phyloP scores from a whole-genome alignment of 192 early-diverging fungal species.

The Coemansia sp. region DNA sequence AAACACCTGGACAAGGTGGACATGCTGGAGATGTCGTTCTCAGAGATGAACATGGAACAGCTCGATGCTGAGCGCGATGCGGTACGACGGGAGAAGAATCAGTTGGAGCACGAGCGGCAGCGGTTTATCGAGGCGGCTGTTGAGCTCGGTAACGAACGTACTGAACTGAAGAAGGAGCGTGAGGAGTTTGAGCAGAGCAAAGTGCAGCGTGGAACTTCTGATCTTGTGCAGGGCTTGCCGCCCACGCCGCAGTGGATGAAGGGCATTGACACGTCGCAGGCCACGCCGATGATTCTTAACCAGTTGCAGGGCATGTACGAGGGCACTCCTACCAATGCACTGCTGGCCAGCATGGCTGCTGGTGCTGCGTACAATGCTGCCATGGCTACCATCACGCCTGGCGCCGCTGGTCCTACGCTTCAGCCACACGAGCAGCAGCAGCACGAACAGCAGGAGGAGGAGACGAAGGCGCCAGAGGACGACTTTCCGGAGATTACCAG shows the following conservation, averaged over 20 bases:
- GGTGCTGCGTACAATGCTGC: constrained; percentile 19
- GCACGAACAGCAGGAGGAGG: background rate
- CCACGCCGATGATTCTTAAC: constrained; percentile 38
- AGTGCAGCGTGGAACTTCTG: constrained; percentile 10
- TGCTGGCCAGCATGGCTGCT: constrained; percentile 37
- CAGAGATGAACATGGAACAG: constrained; percentile 50
- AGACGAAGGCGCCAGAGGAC: constrained; percentile 11
- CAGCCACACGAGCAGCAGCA: background rate
- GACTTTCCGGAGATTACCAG: constrained; percentile 23
- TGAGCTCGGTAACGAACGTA: constrained; percentile 66
- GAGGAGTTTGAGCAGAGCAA: constrained; percentile 25
- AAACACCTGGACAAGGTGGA: constrained; percentile 9
- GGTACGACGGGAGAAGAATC: constrained; percentile 50
- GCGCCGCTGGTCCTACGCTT: background rate
- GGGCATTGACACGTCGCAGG: constrained; percentile 27
- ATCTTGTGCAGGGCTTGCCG: constrained; percentile 35
- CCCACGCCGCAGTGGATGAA: constrained; percentile 51
- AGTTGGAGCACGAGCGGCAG: constrained; percentile 64
- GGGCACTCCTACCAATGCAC: constrained; percentile 38
- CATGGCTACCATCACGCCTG: background rate
- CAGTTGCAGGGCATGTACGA: constrained; percentile 26
- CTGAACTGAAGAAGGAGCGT: constrained; percentile 41
- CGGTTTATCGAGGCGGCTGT: constrained; percentile 72
- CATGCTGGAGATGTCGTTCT: constrained; percentile 42
- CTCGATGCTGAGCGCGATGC: constrained; percentile 50